Base-by-base conservation (phyloP, 805 yeast species). In the Metschnikowia reukaufii region DNA sequence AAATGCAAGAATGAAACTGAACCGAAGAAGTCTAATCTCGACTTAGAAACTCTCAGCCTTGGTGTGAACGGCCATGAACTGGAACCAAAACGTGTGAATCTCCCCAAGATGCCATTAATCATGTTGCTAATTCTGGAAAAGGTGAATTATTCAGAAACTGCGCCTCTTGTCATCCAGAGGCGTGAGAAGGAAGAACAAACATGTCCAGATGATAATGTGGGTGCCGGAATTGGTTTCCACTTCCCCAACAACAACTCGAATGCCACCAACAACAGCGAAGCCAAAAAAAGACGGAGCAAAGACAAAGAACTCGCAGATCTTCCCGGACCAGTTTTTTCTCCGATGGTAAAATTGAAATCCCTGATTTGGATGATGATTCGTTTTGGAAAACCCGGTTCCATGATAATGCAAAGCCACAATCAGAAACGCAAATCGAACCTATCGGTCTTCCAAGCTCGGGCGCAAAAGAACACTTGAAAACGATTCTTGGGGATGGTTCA, bases 281-380 rank as follows among this genome's bases (percentile, higher is more conserved):
- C 48, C 10, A 44, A 40, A n/a, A 25, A 20, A 32, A 51, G 32
- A 32, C 42, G 33, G 17, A 9, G 13, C 37, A 42, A 12, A 29
- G 25, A 8, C 42, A 54, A 17, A 47, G 54, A 21, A 43, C 34
- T 39, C 20, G 54, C 55, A 45, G 48, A 39, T 31, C 46, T 19
- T 25, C 46, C 55, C 10, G 41, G 36, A 16, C 44, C 29, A 42
- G 45, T 30, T 43, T 44, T 9, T 43, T 42, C n/a, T 48, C 56
- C 4, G 45, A 53, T 13, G 76, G 75, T 4, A 73, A 69, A 42
- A 73, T 73, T 17, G 73, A 71, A 45, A 73, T 73, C 18, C 77
- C 77, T 0, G 69, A 70, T 39, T 57, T 72, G 20, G 58, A 59
- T 25, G 67, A 64, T 18, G 21, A 40, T 18, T 9, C 21, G 15